Evolutionary conservation across 495 filamentous ascomycete genomes (phyloP).

Genomic region (Pseudoneurospora amorphoporcata): DNA sequence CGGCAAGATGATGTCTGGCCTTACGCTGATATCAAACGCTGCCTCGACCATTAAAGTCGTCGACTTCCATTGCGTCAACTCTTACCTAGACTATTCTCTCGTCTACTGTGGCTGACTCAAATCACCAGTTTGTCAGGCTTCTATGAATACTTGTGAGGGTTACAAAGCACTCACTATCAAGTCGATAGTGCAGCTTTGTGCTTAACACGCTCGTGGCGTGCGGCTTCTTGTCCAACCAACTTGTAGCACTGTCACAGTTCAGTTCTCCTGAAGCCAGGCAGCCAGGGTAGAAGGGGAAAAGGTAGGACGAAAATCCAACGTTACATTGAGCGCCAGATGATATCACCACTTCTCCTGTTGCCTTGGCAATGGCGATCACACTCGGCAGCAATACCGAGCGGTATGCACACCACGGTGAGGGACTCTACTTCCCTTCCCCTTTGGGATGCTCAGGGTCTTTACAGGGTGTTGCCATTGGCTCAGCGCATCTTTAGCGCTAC

Average conservation of each 20-base stretch:
- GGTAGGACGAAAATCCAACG: neutral
- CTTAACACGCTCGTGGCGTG: no score
- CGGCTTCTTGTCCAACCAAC: neutral
- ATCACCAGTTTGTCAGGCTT: neutral
- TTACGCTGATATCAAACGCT: neutral
- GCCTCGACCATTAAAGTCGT: neutral
- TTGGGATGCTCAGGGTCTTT: neutral
- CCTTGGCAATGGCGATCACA: neutral
- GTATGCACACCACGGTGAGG: neutral
- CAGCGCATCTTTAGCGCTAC: neutral
- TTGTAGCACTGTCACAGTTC: neutral
- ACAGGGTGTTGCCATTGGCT: neutral
- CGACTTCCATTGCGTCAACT: neutral
- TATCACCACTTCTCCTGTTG: neutral
- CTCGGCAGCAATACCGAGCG: neutral
- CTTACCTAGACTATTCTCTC: neutral
- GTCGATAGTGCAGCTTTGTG: neutral
- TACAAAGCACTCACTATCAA: neutral
- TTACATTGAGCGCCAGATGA: neutral
- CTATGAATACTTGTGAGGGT: neutral
- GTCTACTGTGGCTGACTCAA: neutral
- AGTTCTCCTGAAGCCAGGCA: neutral
- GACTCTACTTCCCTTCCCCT: neutral
- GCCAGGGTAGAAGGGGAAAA: neutral
- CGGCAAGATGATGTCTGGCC: neutral